phyloP scores from a whole-genome alignment of 1,284 basidiomycete species.

The Waitea zeae region DNA sequence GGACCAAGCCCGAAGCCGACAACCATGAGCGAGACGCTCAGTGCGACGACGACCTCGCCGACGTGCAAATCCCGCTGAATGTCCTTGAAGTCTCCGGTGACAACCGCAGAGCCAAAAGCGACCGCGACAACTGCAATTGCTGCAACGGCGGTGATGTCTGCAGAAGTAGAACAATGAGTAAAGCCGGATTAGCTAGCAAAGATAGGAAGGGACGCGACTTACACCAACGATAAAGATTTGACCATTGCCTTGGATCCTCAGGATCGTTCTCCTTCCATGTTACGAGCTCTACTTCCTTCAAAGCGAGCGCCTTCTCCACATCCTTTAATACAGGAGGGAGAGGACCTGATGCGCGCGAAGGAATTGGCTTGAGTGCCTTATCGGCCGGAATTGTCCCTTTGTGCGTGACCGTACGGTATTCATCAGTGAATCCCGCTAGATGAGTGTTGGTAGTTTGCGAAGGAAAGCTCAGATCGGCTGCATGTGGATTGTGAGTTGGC shows the following conservation, averaged over 20 bases:
- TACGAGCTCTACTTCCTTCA: constrained; percentile 16
- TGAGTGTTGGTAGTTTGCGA: constrained; percentile 14
- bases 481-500: too few species aligned
- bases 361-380: constrained; percentile 13
- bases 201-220: constrained; percentile 6
- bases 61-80: constrained; percentile 18
- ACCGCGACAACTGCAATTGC: constrained; percentile 26
- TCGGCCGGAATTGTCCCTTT: constrained; percentile 13
- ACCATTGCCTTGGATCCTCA: constrained; percentile 18
- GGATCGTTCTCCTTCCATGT: constrained; percentile 15
- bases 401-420: constrained; percentile 14
- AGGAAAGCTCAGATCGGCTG: constrained; percentile 16
- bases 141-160: constrained; percentile 24
- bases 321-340: constrained; percentile 12
- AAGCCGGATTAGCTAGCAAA: constrained; percentile 8
- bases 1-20: constrained; percentile 18
- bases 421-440: constrained; percentile 14
- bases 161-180: too few species aligned
- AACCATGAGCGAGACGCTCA: constrained; percentile 16
- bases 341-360: constrained; percentile 12
- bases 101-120: constrained; percentile 18
- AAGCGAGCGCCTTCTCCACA: constrained; percentile 15
- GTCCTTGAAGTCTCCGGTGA: constrained; percentile 28
- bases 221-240: constrained; percentile 12
- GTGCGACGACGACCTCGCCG: constrained; percentile 11